These are phyloP conservation scores for Syzygium malaccense DNA, from an alignment of 441 rosid genomes.

Conservation along the genomic window DNA sequence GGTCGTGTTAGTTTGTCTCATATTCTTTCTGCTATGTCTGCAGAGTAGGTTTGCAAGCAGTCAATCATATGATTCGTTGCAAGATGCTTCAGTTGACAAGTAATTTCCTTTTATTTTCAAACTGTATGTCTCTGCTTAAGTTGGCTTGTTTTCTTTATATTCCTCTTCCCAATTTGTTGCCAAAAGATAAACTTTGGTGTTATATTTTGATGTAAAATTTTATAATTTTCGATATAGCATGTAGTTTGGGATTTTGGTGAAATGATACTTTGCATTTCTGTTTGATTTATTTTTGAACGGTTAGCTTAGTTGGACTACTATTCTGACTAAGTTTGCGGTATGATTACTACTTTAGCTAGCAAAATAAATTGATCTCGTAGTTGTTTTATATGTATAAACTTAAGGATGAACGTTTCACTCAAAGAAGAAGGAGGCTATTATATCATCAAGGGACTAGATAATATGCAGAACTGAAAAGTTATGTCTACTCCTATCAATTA, in stretches of 20 bases:
- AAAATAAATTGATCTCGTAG: background rate
- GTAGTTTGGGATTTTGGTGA: background rate
- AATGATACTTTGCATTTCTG: background rate
- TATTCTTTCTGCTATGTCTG: slow-evolving; percentile 8
- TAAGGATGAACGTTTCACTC: background rate
- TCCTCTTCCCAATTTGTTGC: background rate
- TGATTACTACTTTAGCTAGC: background rate
- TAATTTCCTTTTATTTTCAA: slow-evolving; percentile 12
- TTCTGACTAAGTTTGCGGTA: background rate
- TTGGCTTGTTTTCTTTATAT: background rate
- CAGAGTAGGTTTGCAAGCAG: slow-evolving; percentile 70
- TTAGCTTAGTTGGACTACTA: background rate
- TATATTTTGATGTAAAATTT: background rate
- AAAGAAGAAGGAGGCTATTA: background rate
- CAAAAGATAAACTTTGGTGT: background rate
- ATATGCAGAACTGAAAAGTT: background rate
- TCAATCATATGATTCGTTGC: slow-evolving; percentile 52
- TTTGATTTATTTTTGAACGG: background rate
- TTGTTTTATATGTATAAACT: background rate
- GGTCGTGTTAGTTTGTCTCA: background rate
- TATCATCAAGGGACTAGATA: background rate
- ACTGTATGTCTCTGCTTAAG: background rate
- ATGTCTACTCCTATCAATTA: background rate
- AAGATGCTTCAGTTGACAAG: slow-evolving; percentile 53
- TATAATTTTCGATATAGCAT: background rate